Conservation (phyloP, 305 asterid genomes). For the Withania somnifera region DNA sequence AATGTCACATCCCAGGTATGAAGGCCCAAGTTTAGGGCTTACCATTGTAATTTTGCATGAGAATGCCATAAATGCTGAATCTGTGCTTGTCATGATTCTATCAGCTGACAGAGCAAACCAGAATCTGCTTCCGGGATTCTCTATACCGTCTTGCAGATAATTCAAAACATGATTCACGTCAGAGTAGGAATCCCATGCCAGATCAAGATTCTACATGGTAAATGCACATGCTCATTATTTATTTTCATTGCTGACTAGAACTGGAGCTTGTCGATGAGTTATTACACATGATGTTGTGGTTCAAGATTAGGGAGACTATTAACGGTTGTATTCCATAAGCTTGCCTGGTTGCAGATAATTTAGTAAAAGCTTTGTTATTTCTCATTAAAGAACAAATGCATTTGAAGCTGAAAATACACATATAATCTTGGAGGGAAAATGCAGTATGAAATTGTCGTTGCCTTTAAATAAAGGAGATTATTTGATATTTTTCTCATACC, state of each 20-base stretch:
- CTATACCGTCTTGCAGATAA: constrained; percentile 47
- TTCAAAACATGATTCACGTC: constrained; percentile 19
- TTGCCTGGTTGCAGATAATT: neutral
- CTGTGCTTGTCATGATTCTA: constrained; percentile 1
- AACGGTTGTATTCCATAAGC: neutral
- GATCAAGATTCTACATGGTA: neutral
- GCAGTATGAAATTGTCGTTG: neutral
- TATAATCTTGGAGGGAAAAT: neutral
- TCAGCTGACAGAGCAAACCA: constrained; percentile 32
- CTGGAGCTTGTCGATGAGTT: neutral
- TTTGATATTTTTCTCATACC: neutral
- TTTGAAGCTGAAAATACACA: neutral
- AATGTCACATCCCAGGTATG: constrained; percentile 29
- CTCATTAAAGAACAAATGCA: neutral
- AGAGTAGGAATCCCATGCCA: neutral
- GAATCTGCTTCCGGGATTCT: constrained; percentile 45
- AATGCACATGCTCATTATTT: neutral
- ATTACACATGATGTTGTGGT: neutral
- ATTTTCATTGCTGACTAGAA: neutral
- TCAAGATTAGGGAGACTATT: neutral
- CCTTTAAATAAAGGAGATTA: neutral
- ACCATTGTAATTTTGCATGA: neutral
- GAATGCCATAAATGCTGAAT: constrained; percentile 4
- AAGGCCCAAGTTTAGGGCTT: neutral
- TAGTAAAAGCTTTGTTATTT: neutral